Evolutionary conservation across 139 green algal genomes (phyloP).

Genomic region (Nannochloris sp.): DNA sequence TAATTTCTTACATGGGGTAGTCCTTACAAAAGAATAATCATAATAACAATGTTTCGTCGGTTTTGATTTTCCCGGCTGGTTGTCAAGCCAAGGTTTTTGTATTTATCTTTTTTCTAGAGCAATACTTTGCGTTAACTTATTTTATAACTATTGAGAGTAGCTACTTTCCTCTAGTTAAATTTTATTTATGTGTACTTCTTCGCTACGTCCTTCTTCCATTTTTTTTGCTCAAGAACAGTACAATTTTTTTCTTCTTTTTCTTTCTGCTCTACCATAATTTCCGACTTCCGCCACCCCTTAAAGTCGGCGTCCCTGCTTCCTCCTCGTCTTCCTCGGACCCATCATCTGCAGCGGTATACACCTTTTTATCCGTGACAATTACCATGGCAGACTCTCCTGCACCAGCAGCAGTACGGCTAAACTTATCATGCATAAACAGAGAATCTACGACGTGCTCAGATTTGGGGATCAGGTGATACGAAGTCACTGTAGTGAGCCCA

Average conservation of each 20-base stretch:
- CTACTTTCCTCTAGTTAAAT: too few relatives aligned
- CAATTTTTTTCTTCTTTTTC: background rate
- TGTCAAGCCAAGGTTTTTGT: too few relatives aligned
- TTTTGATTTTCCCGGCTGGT: too few relatives aligned
- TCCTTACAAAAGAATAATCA: too few relatives aligned
- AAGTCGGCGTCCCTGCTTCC: background rate
- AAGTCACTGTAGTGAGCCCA: slow-evolving; percentile 70
- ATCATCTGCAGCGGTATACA: slow-evolving; percentile 32
- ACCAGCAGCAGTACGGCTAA: slow-evolving; percentile 1
- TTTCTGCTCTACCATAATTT: background rate
- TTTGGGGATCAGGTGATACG: slow-evolving; percentile 75
- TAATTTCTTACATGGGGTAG: background rate
- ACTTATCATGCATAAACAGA: slow-evolving; percentile 69
- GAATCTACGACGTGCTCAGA: slow-evolving; percentile 71
- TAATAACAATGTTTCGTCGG: too few relatives aligned
- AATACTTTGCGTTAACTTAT: background rate
- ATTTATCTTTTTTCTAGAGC: background rate
- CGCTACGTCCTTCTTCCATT: too few relatives aligned
- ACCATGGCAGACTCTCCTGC: slow-evolving; percentile 35
- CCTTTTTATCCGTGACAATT: slow-evolving; percentile 37
- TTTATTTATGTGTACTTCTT: too few relatives aligned
- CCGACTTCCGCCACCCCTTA: too few relatives aligned
- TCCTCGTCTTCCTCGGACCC: slow-evolving; percentile 21
- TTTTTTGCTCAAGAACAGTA: too few relatives aligned
- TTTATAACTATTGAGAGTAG: background rate